These are phyloP conservation scores for Termitomyces sp. DNA, from an alignment of 768 basidiomycete species.

Conservation along the genomic window DNA sequence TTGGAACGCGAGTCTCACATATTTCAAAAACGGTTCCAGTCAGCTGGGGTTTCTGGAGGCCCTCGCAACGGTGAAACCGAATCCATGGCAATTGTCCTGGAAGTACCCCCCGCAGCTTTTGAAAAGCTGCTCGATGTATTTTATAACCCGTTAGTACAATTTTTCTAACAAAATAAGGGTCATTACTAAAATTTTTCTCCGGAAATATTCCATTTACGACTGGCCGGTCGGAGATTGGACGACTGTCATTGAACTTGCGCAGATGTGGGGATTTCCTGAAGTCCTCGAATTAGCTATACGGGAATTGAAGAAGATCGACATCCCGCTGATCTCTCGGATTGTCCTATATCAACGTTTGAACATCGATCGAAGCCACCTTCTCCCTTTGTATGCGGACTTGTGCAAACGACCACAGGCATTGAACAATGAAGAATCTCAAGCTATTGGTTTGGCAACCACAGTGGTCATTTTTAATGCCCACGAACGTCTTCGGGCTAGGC, in stretches of 20 bases:
- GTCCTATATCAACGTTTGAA: slow-evolving; percentile 51
- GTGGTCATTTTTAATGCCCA: slow-evolving; percentile 51
- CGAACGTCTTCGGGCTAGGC: slow-evolving; percentile 41
- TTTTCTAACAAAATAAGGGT: background rate
- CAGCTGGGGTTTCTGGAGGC: slow-evolving; percentile 26
- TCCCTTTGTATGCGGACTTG: slow-evolving; percentile 51
- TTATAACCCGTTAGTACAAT: slow-evolving; percentile 48
- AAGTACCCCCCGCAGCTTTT: slow-evolving; percentile 39
- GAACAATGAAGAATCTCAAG: slow-evolving; percentile 48
- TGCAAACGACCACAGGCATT: slow-evolving; percentile 52
- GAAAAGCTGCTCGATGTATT: slow-evolving; percentile 50
- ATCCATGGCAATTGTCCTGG: slow-evolving; percentile 34
- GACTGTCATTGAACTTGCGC: slow-evolving; percentile 49
- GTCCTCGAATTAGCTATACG: slow-evolving; percentile 50
- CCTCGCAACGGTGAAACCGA: slow-evolving; percentile 37
- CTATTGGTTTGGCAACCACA: slow-evolving; percentile 54
- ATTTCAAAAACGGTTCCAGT: slow-evolving; percentile 35
- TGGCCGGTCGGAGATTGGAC: slow-evolving; percentile 52
- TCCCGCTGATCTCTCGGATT: slow-evolving; percentile 26
- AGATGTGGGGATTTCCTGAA: slow-evolving; percentile 44
- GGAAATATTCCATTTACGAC: slow-evolving; percentile 54
- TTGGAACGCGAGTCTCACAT: slow-evolving; percentile 58
- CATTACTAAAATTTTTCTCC: background rate
- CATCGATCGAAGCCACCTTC: slow-evolving; percentile 45
- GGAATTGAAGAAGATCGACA: slow-evolving; percentile 19